phyloP scores from a whole-genome alignment of 495 filamentous ascomycete species.

The Emericellopsis terricola region DNA sequence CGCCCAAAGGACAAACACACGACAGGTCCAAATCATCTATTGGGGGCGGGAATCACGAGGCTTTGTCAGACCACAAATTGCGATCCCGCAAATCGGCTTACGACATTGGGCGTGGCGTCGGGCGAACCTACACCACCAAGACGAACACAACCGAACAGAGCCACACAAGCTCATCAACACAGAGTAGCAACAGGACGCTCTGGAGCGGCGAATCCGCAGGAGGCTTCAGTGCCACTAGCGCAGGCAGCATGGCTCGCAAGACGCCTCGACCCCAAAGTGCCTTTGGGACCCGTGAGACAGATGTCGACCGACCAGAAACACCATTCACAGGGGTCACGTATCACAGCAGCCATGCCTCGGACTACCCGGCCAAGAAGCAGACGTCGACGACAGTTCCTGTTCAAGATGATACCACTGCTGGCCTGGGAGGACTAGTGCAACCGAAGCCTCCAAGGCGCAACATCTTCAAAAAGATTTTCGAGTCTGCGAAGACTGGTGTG shows the following conservation, averaged over 20 bases:
- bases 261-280: slow-evolving; percentile 36
- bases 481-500: slow-evolving; percentile 84
- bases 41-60: slow-evolving; percentile 9
- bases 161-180: slow-evolving; percentile 52
- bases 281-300: slow-evolving; percentile 29
- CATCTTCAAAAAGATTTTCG: slow-evolving; percentile 92
- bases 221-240: slow-evolving; percentile 85
- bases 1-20: slow-evolving; percentile 35
- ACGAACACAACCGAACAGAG: slow-evolving; percentile 63
- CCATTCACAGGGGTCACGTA: slow-evolving; percentile 64
- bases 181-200: slow-evolving; percentile 62
- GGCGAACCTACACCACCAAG: slow-evolving; percentile 69
- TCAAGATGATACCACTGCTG: slow-evolving; percentile 27
- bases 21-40: slow-evolving; percentile 33
- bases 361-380: slow-evolving; percentile 27
- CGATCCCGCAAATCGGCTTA: slow-evolving; percentile 62
- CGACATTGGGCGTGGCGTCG: slow-evolving; percentile 56
- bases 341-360: slow-evolving; percentile 57
- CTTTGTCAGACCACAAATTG: slow-evolving; percentile 14
- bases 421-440: slow-evolving; percentile 63
- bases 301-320: slow-evolving; percentile 44
- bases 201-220: slow-evolving; percentile 90
- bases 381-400: slow-evolving; percentile 29
- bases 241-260: slow-evolving; percentile 73
- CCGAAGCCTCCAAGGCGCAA: slow-evolving; percentile 84